Evolutionary conservation across 306 rosid genomes (phyloP).

Genomic region (Malus fusca): DNA sequence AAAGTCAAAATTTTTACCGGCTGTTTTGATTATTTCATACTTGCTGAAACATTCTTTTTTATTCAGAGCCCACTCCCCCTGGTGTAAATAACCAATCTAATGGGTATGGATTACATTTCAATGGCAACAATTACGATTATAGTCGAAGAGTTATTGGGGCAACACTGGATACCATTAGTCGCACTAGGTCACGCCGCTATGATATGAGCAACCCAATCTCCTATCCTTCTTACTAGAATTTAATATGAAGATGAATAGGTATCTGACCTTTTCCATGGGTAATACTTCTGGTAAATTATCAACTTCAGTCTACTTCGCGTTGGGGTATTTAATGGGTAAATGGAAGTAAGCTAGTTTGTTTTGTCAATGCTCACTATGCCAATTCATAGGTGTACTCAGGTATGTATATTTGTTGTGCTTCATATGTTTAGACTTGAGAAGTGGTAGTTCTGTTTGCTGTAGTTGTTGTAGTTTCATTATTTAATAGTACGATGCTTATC

Average conservation of each 20-base stretch:
- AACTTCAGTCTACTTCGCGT: neutral
- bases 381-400: neutral
- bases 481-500: neutral
- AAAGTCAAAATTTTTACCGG: neutral
- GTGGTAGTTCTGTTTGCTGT: neutral
- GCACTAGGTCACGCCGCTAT: constrained; percentile 51
- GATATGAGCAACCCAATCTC: constrained; percentile 45
- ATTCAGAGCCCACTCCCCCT: constrained; percentile 41
- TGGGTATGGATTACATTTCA: constrained; percentile 49
- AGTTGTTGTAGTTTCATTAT: neutral
- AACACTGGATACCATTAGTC: constrained; percentile 55
- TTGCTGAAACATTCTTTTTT: constrained; percentile 23
- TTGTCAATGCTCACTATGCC: neutral
- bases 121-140: constrained; percentile 52
- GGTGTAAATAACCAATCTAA: constrained; percentile 51
- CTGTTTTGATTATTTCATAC: constrained; percentile 1
- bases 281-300: constrained; percentile 2
- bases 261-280: constrained; percentile 16
- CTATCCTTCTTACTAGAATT: constrained; percentile 35
- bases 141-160: constrained; percentile 62
- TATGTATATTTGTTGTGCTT: constrained; percentile 2
- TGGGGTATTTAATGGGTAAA: neutral
- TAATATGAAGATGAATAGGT: constrained; percentile 19
- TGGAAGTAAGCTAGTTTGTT: neutral
- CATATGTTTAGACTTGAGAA: neutral